phyloP scores from a whole-genome alignment of 2,329 filamentous ascomycete species.

The Ceratocystis diversiconidia region DNA sequence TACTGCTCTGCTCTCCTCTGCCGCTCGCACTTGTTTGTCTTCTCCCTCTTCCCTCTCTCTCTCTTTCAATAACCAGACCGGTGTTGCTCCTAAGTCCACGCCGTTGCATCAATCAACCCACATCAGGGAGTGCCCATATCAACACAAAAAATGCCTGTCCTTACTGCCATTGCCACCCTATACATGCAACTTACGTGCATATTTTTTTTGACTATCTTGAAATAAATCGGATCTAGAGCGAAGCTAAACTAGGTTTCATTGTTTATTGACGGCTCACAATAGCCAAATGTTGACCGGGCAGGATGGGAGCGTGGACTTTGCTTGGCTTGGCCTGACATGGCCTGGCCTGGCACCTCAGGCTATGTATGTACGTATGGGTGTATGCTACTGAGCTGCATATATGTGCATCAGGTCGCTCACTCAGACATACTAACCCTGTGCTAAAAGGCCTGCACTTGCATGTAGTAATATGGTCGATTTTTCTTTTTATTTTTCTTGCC shows the following conservation, averaged over 20 bases:
- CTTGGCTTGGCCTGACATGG: too few relatives aligned
- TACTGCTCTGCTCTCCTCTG: too few relatives aligned
- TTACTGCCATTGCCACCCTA: neutral
- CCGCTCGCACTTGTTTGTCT: too few relatives aligned
- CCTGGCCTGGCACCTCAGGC: neutral
- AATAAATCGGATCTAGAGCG: neutral
- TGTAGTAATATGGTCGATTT: neutral
- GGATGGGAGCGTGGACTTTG: too few relatives aligned
- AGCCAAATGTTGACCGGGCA: too few relatives aligned
- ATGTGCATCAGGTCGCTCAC: neutral
- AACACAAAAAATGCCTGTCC: neutral
- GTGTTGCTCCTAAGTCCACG: too few relatives aligned
- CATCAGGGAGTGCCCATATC: neutral
- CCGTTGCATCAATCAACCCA: too few relatives aligned
- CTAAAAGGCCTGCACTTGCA: neutral
- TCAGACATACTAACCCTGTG: neutral
- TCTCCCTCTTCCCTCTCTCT: too few relatives aligned
- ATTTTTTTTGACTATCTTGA: neutral
- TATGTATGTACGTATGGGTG: too few relatives aligned
- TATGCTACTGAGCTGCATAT: neutral
- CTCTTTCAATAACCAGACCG: too few relatives aligned
- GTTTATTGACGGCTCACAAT: neutral
- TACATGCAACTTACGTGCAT: neutral
- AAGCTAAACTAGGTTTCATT: neutral
- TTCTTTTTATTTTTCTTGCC: neutral